Conservation (phyloP, 75 land plant genomes). For the Selaginella moellendorffii region DNA sequence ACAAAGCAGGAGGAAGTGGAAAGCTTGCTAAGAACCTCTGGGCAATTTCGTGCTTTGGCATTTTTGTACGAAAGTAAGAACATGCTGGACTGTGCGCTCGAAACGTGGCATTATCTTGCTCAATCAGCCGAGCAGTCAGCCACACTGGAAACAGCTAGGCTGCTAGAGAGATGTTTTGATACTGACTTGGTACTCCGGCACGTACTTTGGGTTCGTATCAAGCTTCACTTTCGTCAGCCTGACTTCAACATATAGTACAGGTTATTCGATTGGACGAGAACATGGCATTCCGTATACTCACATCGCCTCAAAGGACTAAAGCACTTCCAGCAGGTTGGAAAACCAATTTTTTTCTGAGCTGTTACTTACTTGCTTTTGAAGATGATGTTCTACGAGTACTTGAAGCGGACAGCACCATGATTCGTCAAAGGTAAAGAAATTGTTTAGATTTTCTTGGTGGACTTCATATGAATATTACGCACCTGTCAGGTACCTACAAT, state of each 20-base stretch:
- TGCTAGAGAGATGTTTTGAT: constrained; percentile 83
- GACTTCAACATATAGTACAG: too few species aligned
- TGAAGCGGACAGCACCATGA: constrained; percentile 46
- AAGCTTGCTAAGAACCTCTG: constrained; percentile 55
- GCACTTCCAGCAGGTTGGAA: constrained; percentile 67
- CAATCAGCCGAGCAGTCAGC: constrained; percentile 19
- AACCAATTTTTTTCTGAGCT: not conserved
- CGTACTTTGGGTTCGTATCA: constrained; percentile 70
- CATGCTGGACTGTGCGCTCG: constrained; percentile 49
- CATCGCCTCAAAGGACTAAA: constrained; percentile 55
- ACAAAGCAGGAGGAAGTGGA: constrained; percentile 98
- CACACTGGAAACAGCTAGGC: constrained; percentile 72
- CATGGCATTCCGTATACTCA: constrained; percentile 55
- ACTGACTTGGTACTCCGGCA: constrained; percentile 62
- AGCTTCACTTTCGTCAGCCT: too few species aligned
- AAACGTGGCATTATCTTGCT: constrained; percentile 80
- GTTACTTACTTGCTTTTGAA: constrained; percentile 17
- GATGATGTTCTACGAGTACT: constrained; percentile 61
- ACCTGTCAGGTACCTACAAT: constrained; percentile 62
- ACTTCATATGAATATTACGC: not conserved
- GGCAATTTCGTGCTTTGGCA: constrained; percentile 76
- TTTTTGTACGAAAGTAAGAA: constrained; percentile 88
- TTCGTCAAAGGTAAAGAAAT: constrained; percentile 62
- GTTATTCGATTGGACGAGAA: constrained; percentile 43
- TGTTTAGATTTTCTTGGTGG: not conserved